These are phyloP conservation scores for Termitomyces eurrhizus DNA, from an alignment of 768 basidiomycete species.

Conservation along the genomic window DNA sequence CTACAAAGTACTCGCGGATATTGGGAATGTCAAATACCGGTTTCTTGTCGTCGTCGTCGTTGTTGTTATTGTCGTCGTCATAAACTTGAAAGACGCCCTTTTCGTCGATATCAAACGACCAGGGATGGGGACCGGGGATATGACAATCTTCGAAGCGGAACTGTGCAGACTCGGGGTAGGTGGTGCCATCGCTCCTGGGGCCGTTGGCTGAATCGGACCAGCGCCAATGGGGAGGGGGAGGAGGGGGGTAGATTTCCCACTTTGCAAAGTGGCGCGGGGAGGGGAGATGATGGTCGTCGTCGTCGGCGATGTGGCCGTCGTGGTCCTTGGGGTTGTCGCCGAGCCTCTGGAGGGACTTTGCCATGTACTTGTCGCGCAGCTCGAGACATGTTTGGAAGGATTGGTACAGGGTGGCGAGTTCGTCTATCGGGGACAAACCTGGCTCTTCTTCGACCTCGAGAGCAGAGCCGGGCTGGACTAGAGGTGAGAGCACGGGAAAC, in stretches of 20 bases:
- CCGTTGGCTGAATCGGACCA: conserved; percentile 56
- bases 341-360: conserved; percentile 80
- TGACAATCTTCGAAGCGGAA: neutral
- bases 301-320: conserved; percentile 57
- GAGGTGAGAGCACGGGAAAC: conserved; percentile 30
- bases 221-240: conserved; percentile 96
- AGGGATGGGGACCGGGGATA: conserved; percentile 47
- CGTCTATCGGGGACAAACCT: conserved; percentile 28
- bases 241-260: conserved; percentile 91
- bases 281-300: conserved; percentile 14
- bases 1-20: conserved; percentile 41
- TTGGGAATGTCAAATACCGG: conserved; percentile 64
- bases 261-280: conserved; percentile 46
- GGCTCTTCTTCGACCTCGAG: conserved; percentile 31
- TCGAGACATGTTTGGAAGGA: conserved; percentile 83
- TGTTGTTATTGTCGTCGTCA: conserved; percentile 29
- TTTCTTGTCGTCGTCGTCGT: conserved; percentile 27
- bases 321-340: conserved; percentile 95
- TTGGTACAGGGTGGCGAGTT: conserved; percentile 56
- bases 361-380: conserved; percentile 94
- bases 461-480: conserved; percentile 19
- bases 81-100: conserved; percentile 93
- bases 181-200: conserved; percentile 36
- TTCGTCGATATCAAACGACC: conserved; percentile 73
- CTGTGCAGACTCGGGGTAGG: conserved; percentile 10